Base-by-base conservation (phyloP, 2,329 filamentous ascomycete genomes). In the Xylariaceae sp. region DNA sequence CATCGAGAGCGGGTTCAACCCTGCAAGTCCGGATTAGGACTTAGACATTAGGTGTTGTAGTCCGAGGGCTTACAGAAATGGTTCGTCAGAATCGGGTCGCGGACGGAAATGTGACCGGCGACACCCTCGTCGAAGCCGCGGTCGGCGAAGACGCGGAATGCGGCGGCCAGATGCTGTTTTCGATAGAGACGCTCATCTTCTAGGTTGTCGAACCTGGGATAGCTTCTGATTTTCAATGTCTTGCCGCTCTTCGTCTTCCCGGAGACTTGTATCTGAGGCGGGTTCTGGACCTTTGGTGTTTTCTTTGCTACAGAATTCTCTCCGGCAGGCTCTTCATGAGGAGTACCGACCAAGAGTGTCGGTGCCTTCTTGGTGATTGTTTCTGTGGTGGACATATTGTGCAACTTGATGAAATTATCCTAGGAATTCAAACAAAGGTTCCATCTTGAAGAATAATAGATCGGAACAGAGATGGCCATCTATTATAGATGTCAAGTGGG, bases 101-200 rank as follows among this genome's bases (percentile, higher is more conserved):
- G 77, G 0, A 88, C 81, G 5, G 75, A 79, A 55, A 89, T 88
- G 67, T 89, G 85, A 0, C 85, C 85, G 9, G 77, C 77, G 73
- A 87, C 85, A 48, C 85, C 85, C 67, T 88, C 85, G 0, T 81
- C 82, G 70, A 81, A 86, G 50, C 82, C 83, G 62, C 84, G 81
- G 50, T 84, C 79, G 1, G 84, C 79, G 64, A 87, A 87, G 52
- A 86, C 79, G 10, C 85, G 80, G 69, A 88, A 88, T 16, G 83
- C 82, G 6, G 79, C 77, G 1, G 82, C 82, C 69, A 84, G 83
- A 65, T 86, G 83, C 20, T 80, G 76, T 23, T 84, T 77, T 59
- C 84, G 81, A 74, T 84, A 86, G 64, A 77, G 73, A 9, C 85
- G 81, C 55, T 87, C 80, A 45, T 80, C 77, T 40, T 77, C 77